Percentiles rank a stretch among this genome's conserved stretches.
Evolutionary conservation across 345 rosid species (phyloP).

Genomic region (Odontarrhena argentea): DNA sequence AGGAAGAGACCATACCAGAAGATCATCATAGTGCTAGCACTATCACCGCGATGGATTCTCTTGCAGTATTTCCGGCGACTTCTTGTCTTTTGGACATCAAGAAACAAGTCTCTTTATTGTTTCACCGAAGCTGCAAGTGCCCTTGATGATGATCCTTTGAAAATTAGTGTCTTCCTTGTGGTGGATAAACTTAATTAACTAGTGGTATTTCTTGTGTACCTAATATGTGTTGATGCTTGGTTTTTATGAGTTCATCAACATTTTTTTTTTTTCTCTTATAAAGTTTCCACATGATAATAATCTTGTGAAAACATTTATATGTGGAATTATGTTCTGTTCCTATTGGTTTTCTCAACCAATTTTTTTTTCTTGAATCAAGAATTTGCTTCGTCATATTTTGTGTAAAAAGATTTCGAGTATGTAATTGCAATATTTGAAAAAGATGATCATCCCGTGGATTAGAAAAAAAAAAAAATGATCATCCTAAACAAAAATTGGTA

Average conservation of each 20-base stretch:
- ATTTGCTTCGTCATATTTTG: background rate
- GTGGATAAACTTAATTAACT: slow-evolving; percentile 9
- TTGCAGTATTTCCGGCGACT: slow-evolving; percentile 21
- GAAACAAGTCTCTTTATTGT: slow-evolving; percentile 34
- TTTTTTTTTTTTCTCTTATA: background rate
- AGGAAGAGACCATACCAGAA: slow-evolving; percentile 29
- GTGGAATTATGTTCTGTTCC: slow-evolving; percentile 23
- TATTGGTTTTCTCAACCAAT: slow-evolving; percentile 19
- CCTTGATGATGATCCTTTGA: slow-evolving; percentile 26
- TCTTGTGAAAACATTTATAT: slow-evolving; percentile 23
- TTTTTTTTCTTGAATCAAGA: slow-evolving; percentile 4
- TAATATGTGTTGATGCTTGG: slow-evolving; percentile 5
- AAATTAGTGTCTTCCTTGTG: background rate
- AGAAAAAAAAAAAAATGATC: too few relatives aligned
- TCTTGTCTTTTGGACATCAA: slow-evolving; percentile 32
- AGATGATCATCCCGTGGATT: too few relatives aligned
- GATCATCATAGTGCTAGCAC: background rate
- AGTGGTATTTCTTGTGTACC: background rate
- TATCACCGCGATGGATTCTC: slow-evolving; percentile 1
- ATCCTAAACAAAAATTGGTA: too few relatives aligned
- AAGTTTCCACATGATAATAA: slow-evolving; percentile 22
- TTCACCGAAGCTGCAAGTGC: slow-evolving; percentile 31
- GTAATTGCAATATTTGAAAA: too few relatives aligned
- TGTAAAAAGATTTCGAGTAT: too few relatives aligned
- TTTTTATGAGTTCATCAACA: slow-evolving; percentile 11